Base-by-base conservation (phyloP, 2,329 filamentous ascomycete species). In the Colletotrichum salicis region DNA sequence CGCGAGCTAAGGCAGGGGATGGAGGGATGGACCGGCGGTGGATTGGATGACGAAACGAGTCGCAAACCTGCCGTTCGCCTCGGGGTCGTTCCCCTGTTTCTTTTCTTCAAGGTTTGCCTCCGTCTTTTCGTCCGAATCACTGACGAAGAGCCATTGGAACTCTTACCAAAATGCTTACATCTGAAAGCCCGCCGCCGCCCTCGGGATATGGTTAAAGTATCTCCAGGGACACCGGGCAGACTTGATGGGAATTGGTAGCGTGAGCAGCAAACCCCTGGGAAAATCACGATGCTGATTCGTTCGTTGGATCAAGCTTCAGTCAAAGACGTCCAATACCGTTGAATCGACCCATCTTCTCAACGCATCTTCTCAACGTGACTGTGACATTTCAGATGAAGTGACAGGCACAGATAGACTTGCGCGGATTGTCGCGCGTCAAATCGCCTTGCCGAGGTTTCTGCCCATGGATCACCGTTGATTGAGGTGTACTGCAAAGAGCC, bases 341-440 rank as follows among this genome's bases (percentile, higher is more conserved):
- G 51, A 45, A 41, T 31, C 33, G 51, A 41, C 48, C 61, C 61
- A 45, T 63, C 24, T 56, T 56, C 61, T 19, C 51, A 64, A 64
- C 61, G 51, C 61, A 45, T 63, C 24, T 56, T 56, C 61, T 19
- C 51, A 64, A 64, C 61, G 51, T 37, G 33, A 24, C 15, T 51
- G 51, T 37, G 33, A 24, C 24, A 48, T 19, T 19, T 63, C 41
- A 48, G 10, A 48, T 15, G 37, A 6, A 19, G 15, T 41, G 41
- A 48, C 19, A 48, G 41, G 19, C 41, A 48, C 19, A 22, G 41
- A 48, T 19, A 48, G 22, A 37, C 24, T 55, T 41, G 48, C 61
- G 31, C 24, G 22, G 60, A 5, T 31, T 31, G 29, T 54, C 5
- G 51, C 31, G 24, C 11, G 29, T 52, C 45, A 62, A 37, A 5